These are phyloP conservation scores for Coix lacrymajobi DNA, from an alignment of 176 grass and related monocot species.

Conservation along the genomic window DNA sequence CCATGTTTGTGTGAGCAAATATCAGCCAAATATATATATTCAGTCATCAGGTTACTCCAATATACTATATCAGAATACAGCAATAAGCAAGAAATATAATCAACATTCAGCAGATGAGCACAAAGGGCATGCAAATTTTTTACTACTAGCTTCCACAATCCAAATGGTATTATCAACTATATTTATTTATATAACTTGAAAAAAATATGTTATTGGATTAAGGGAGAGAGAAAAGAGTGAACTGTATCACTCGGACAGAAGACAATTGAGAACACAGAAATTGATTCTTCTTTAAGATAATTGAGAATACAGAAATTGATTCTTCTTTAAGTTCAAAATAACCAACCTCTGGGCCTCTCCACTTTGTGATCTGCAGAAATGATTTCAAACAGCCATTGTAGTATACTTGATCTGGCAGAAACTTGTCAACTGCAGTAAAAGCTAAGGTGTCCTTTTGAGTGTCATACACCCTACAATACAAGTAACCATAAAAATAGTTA, in stretches of 20 bases:
- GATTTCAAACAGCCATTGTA: conserved; percentile 93
- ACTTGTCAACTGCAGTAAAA: conserved; percentile 82
- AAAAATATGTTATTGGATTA: not conserved
- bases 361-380: conserved; percentile 98
- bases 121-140: not conserved
- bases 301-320: not conserved
- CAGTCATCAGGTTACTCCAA: not conserved
- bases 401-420: conserved; percentile 84
- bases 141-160: not conserved
- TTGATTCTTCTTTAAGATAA: not conserved
- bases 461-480: conserved; percentile 91
- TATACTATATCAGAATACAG: not conserved
- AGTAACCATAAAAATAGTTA: conserved; percentile 35
- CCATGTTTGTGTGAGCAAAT: conserved; percentile 5
- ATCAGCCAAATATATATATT: not conserved
- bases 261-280: not conserved
- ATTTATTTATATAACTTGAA: not conserved
- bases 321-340: conserved; percentile 5
- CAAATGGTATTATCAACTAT: conserved; percentile 5
- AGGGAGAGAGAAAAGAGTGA: not conserved
- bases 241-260: not conserved
- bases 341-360: conserved; percentile 89
- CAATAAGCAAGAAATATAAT: conserved; percentile 15
- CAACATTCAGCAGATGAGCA: conserved; percentile 3
- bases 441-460: conserved; percentile 82